Base-by-base conservation (phyloP, 1,284 basidiomycete species). In the Flammula alnicola region DNA sequence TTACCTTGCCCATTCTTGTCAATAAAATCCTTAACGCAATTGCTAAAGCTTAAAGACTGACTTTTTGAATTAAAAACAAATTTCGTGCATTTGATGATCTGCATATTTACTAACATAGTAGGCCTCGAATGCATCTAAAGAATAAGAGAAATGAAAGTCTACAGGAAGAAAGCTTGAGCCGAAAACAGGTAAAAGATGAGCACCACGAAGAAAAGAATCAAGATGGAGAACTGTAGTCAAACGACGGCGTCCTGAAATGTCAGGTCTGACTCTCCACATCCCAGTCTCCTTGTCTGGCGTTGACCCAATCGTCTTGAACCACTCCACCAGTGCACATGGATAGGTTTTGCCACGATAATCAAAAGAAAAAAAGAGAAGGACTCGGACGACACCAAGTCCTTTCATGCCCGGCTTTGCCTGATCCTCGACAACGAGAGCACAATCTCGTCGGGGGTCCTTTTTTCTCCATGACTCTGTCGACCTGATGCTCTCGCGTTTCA, bases 151-250 rank as follows among this genome's bases (percentile, higher is more conserved):
- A 27, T 49, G 40, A 30, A 67, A 56, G 1, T 52, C 29, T 11
- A 47, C 38, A 22, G 63, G 60, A 10, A 67, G 17, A 5, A 40
- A 22, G n/a, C 32, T 12, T 8, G 36, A 19, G 4, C 60, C 60
- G 35, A 50, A 66, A 11, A 63, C 53, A 29, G 60, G 57, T n/a
- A 68, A 40, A 6, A 67, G 47, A 46, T 68, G 66, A 2, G 59
- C 61, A 1, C 49, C 59, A 2, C 60, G 54, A 25, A 58, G 44
- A 39, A 68, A 61, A 11, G 49, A 41, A 30, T 67, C 54, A 38
- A 60, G 17, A 44, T 55, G 42, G 25, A 68, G 58, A 11, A 68
- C 52, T 9, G 58, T 4, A 22, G 52, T 44, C 3, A 26, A 45
- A n/a, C n/a, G 26, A 11, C 52, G 36, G 1, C 49, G 26, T 1